phyloP scores from a whole-genome alignment of 257 asterid species.

The Jaltomata sinuosa region DNA sequence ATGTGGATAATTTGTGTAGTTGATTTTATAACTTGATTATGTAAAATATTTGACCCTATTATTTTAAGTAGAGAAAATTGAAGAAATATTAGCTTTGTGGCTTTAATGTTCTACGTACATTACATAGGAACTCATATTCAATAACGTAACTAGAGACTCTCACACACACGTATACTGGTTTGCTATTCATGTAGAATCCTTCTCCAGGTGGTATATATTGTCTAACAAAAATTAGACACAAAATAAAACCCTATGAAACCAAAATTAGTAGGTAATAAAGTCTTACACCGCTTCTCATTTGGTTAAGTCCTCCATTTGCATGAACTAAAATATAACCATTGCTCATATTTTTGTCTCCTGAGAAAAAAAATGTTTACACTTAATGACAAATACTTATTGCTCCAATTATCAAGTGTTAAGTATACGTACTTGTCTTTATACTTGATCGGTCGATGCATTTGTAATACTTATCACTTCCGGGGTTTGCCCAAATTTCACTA shows the following conservation, averaged over 20 bases:
- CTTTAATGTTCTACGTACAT: no score
- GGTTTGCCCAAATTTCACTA: slow-evolving; percentile 22
- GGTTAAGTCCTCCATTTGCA: slow-evolving; percentile 40
- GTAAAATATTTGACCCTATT: no score
- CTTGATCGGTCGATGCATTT: slow-evolving; percentile 18
- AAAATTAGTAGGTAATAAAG: not conserved
- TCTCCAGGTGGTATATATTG: no score
- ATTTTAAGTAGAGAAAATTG: no score
- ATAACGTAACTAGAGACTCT: no score
- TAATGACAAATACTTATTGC: not conserved
- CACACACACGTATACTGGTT: no score
- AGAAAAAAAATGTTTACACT: not conserved
- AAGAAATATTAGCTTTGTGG: no score
- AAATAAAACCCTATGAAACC: not conserved
- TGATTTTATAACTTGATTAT: no score
- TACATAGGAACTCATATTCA: no score
- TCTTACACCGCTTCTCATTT: slow-evolving; percentile 37
- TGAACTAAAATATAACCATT: slow-evolving; percentile 26
- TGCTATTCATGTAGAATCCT: no score
- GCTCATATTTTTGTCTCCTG: slow-evolving; percentile 11
- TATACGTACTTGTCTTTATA: slow-evolving; percentile 11
- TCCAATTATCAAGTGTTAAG: not conserved
- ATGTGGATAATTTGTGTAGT: no score
- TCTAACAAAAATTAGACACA: not conserved
- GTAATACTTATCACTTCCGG: slow-evolving; percentile 7